Conservation (phyloP, 2,329 filamentous ascomycete species). For the Ceratocystis papillata region DNA sequence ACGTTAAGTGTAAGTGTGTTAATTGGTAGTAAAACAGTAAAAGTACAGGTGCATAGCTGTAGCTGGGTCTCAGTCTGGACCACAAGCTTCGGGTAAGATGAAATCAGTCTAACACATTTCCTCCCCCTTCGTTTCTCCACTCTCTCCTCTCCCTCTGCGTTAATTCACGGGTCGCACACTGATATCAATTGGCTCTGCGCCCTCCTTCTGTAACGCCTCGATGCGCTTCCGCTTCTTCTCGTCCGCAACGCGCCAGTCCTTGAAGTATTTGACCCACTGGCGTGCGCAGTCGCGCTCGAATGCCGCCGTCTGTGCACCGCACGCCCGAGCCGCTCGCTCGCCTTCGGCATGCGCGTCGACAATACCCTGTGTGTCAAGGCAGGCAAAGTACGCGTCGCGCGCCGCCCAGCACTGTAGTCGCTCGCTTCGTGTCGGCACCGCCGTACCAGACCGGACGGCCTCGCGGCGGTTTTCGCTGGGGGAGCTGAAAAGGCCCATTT, state of each 20-base stretch:
- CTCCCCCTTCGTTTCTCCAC: not conserved
- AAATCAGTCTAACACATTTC: not conserved
- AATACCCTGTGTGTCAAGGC: slow-evolving; percentile 71
- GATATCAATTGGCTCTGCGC: slow-evolving; percentile 38
- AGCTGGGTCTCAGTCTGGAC: not conserved
- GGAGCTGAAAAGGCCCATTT: slow-evolving; percentile 43
- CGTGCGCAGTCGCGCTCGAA: slow-evolving; percentile 80
- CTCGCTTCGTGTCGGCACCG: slow-evolving; percentile 76
- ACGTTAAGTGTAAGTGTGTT: not conserved
- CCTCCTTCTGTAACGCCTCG: slow-evolving; percentile 61
- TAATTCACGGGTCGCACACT: slow-evolving; percentile 21
- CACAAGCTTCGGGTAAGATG: not conserved
- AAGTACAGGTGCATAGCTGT: slow-evolving; percentile 1
- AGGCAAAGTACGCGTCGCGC: slow-evolving; percentile 77
- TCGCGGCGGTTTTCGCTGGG: slow-evolving; percentile 38
- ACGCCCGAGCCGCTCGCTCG: slow-evolving; percentile 34
- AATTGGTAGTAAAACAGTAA: not conserved
- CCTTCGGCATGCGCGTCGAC: slow-evolving; percentile 48
- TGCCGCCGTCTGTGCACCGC: slow-evolving; percentile 36
- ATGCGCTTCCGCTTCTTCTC: slow-evolving; percentile 72
- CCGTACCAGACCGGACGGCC: slow-evolving; percentile 45
- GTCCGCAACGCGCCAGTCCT: slow-evolving; percentile 90
- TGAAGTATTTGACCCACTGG: slow-evolving; percentile 98
- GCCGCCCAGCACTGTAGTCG: slow-evolving; percentile 80
- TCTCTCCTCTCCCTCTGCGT: not conserved